These are phyloP conservation scores for Wallacemonas sp. DNA, from an alignment of 208 protist genomes.

Conservation along the genomic window DNA sequence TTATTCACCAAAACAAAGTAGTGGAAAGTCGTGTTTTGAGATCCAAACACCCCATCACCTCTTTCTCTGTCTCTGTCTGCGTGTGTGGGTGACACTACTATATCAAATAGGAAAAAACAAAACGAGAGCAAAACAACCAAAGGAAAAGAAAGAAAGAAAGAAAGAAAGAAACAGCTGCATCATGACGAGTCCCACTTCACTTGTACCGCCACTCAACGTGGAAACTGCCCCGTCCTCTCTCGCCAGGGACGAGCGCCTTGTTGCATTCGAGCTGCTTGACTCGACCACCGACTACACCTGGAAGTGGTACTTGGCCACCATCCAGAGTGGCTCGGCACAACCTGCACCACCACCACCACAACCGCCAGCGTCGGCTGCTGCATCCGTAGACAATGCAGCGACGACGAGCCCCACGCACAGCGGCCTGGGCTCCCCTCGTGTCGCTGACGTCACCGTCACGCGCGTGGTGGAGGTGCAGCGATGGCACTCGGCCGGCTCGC, in stretches of 20 bases:
- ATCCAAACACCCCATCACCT: too few species aligned
- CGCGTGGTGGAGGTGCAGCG: conserved; percentile 1
- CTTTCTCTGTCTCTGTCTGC: too few species aligned
- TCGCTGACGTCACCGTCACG: background rate
- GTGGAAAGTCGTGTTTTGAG: too few species aligned
- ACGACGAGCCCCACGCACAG: background rate
- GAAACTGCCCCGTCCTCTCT: background rate
- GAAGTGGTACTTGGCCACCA: conserved; percentile 29
- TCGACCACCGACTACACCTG: background rate
- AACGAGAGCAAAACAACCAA: too few species aligned
- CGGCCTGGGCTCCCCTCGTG: background rate
- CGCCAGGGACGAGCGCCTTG: conserved; percentile 9
- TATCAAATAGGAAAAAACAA: too few species aligned
- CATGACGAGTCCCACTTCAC: too few species aligned
- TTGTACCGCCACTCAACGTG: background rate
- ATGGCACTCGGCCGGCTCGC: conserved; percentile 1
- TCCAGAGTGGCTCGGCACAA: conserved; percentile 5
- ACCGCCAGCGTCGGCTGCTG: too few species aligned
- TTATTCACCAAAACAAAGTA: too few species aligned
- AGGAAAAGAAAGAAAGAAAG: too few species aligned
- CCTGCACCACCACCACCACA: background rate
- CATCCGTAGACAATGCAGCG: too few species aligned
- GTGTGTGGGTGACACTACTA: too few species aligned
- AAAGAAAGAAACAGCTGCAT: too few species aligned
- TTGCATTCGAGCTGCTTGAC: background rate